These are phyloP conservation scores for Quercus tomentella DNA, from an alignment of 331 rosid genomes.

Conservation along the genomic window DNA sequence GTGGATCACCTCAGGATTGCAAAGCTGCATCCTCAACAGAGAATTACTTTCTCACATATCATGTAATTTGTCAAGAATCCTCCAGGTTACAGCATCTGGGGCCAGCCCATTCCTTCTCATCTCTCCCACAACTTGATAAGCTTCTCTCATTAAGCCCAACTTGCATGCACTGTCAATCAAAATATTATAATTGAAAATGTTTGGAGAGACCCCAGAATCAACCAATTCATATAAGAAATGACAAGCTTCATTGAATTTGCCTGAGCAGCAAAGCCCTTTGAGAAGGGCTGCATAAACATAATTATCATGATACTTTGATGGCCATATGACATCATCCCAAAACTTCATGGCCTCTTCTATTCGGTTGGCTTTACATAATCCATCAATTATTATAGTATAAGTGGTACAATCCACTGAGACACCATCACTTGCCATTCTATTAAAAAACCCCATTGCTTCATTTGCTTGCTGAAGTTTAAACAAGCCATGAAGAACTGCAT, in stretches of 20 bases:
- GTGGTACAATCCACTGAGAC: conserved; percentile 53
- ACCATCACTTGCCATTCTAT: conserved; percentile 43
- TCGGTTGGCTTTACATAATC: conserved; percentile 49
- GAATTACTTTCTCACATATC: conserved; percentile 12
- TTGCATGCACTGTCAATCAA: too few species aligned
- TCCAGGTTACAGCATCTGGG: conserved; percentile 36
- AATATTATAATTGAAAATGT: too few species aligned
- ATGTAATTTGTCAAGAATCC: neutral
- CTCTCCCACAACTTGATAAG: conserved; percentile 68
- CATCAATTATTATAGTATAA: conserved; percentile 58
- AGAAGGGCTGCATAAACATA: conserved; percentile 78
- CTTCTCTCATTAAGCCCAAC: conserved; percentile 53
- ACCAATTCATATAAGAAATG: conserved; percentile 14
- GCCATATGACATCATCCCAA: conserved; percentile 85
- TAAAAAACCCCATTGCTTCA: conserved; percentile 48
- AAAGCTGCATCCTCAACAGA: conserved; percentile 26
- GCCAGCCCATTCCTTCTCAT: conserved; percentile 72
- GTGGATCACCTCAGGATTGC: neutral
- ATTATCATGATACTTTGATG: conserved; percentile 70
- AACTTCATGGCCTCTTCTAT: conserved; percentile 76
- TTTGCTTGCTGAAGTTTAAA: conserved; percentile 47
- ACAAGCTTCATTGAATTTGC: conserved; percentile 59
- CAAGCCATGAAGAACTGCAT: conserved; percentile 62
- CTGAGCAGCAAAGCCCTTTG: conserved; percentile 64
- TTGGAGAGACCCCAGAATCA: too few species aligned